Evolutionary conservation across 768 basidiomycete genomes (phyloP), one percentile per base, ranked within the genome.

Genomic region (Tulasnella sp.): DNA sequence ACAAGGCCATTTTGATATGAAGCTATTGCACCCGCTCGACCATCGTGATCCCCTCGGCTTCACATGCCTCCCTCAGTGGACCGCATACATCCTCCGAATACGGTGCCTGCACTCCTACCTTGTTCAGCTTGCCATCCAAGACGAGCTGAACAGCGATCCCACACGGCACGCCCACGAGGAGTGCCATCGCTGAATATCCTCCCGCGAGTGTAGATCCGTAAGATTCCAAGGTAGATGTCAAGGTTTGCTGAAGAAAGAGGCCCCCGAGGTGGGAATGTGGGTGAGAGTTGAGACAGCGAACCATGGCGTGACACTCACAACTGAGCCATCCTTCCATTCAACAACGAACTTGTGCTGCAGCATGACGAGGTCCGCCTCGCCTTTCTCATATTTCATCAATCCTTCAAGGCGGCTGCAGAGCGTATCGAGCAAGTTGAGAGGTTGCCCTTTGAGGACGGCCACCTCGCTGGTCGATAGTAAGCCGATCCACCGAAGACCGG

Each of bases 311-410:
- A n/a, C 4, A 65, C 78, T 53, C 61, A 83, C 85, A 73, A 79
- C 74, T 49, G 73, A 78, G 49, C 94, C 92, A 67, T 97, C 90
- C 31, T 79, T 76, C 80, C 86, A 87, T 69, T 92, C 84, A 38
- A 98, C 84, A 65, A 90, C 73, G 69, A 99, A 98, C 76, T 93
- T 94, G 80, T 99, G 94, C 73, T 97, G 94, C 55, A 99, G 82
- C 84, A 98, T 90, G 61, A 99, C 89, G 62, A 98, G 80, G 71
- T 99, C 94, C 10, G 90, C 84, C 73, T 98, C 92, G 63, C 89
- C 90, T 49, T 76, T 73, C 63, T 84, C 87, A 73, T 94, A 97
- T 71, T 83, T 80, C 89, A 97, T 96, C 69, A 94, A 78, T 61
- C 76, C 80, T 76, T 99, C 93, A 50, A 99, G 80, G 21, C 78